phyloP scores from a whole-genome alignment of 2,329 filamentous ascomycete genomes.

The Bipolaris sorokiniana region DNA sequence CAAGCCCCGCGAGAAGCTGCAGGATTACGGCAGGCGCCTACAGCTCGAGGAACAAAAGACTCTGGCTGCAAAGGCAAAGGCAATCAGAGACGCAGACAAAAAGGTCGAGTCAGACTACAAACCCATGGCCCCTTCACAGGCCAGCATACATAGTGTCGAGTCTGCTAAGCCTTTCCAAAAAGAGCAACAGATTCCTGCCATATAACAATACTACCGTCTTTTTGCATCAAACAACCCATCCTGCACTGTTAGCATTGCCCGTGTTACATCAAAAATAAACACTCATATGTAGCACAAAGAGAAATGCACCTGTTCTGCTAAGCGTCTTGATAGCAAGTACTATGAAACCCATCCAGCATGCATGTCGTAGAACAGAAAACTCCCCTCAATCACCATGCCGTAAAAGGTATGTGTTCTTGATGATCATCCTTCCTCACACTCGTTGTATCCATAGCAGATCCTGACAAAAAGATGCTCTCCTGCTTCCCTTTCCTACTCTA shows the following conservation, averaged over 20 bases:
- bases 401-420: conserved; percentile 32
- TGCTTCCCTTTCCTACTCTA: not conserved
- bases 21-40: conserved; percentile 20
- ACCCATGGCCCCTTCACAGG: not conserved
- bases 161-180: not conserved
- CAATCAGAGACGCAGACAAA: conserved; percentile 17
- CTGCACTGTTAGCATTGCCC: not conserved
- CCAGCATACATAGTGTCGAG: not conserved
- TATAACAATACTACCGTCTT: too few relatives aligned
- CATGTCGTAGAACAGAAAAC: conserved; percentile 37
- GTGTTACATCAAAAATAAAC: not conserved
- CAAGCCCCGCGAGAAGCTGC: conserved; percentile 20
- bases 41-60: not conserved
- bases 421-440: conserved; percentile 26
- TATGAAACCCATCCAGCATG: conserved; percentile 42
- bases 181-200: too few relatives aligned
- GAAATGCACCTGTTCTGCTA: conserved; percentile 34
- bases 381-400: conserved; percentile 39
- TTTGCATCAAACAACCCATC: too few relatives aligned
- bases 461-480: conserved; percentile 28
- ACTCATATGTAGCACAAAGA: conserved; percentile 3
- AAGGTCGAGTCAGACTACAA: not conserved
- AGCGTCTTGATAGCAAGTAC: conserved; percentile 42
- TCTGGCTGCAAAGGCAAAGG: conserved; percentile 20
- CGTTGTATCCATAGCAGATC: conserved; percentile 33